Evolutionary conservation across 495 filamentous ascomycete species (phyloP), one percentile per base, ranked within the genome.

Genomic region (Cercophora newfieldiana): DNA sequence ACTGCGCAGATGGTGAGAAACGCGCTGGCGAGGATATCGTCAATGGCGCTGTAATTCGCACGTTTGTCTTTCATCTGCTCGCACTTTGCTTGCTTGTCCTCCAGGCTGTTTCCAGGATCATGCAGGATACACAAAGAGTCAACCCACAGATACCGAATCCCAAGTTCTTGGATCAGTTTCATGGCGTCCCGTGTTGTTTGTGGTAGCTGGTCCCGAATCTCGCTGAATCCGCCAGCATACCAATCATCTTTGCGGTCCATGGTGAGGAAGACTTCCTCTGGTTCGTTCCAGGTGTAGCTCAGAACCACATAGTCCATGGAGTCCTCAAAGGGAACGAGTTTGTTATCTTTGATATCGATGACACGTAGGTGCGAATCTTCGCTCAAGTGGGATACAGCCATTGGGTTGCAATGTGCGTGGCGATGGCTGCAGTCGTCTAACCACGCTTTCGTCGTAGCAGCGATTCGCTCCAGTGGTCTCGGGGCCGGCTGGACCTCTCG

Each of bases 41-140:
- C 49, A 12, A 56, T 30, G 30, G 26, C 48, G 24, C 31, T 16
- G 44, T 62, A 62, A 16, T 62, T 47, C 21, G 21, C 44, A 2
- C 19, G 25, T 16, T 53, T 62, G 59, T 62, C 59, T 0, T 30
- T 8, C 8, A 21, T 4, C 16, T n/a, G n/a, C n/a, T n/a, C n/a
- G n/a, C n/a, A n/a, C n/a, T n/a, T n/a, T n/a, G n/a, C n/a, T n/a
- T n/a, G n/a, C n/a, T n/a, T n/a, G n/a, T n/a, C n/a, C n/a, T n/a
- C n/a, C n/a, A n/a, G n/a, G n/a, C n/a, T n/a, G n/a, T n/a, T n/a
- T n/a, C n/a, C n/a, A n/a, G 31, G 19, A 22, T 63, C 49, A 7
- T 63, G 61, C 8, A 63, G n/a, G 29, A 63, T 53, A 24, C 60
- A 63, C 12, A 63, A 26, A 22, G 60, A 63, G 24, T 44, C 37